phyloP scores from a whole-genome alignment of 805 yeast species.

The Dipodascus albidus region DNA sequence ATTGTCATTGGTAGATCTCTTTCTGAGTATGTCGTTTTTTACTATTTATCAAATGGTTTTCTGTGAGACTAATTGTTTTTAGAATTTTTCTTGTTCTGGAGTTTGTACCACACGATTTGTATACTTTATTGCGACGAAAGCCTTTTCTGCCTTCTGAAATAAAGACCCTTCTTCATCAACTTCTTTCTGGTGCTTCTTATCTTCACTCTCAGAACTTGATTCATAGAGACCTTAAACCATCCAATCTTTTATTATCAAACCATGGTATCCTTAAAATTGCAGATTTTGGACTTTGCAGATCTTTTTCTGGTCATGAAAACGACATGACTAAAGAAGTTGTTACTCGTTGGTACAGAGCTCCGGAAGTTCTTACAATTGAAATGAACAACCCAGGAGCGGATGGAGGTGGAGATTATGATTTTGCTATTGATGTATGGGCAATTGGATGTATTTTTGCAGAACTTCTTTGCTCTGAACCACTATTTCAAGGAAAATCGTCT shows the following conservation, averaged over 20 bases:
- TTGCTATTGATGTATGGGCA: slow-evolving; percentile 41
- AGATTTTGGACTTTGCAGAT: slow-evolving; percentile 43
- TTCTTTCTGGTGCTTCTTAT: slow-evolving; percentile 16
- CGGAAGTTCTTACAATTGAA: slow-evolving; percentile 8
- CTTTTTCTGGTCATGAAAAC: slow-evolving; percentile 17
- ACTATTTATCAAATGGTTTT: not conserved
- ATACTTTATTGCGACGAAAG: slow-evolving; percentile 14
- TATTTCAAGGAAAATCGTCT: slow-evolving; percentile 36
- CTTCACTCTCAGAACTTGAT: slow-evolving; percentile 18
- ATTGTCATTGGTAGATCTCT: slow-evolving; percentile 33
- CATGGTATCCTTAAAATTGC: slow-evolving; percentile 18
- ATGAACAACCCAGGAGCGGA: slow-evolving; percentile 13
- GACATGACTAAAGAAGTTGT: slow-evolving; percentile 28
- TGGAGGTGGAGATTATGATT: slow-evolving; percentile 28
- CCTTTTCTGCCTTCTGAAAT: slow-evolving; percentile 21
- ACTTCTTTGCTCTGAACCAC: slow-evolving; percentile 31
- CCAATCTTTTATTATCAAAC: slow-evolving; percentile 18
- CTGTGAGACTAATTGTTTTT: slow-evolving; percentile 1
- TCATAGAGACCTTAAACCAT: slow-evolving; percentile 22
- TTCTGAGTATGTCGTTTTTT: not conserved
- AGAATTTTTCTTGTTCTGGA: slow-evolving; percentile 23
- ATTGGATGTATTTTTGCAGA: slow-evolving; percentile 50
- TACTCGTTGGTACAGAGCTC: slow-evolving; percentile 37
- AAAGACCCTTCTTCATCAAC: slow-evolving; percentile 20
- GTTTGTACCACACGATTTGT: slow-evolving; percentile 22